Conservation (phyloP, 1,284 basidiomycete genomes). For the Heliocybe sulcata region DNA sequence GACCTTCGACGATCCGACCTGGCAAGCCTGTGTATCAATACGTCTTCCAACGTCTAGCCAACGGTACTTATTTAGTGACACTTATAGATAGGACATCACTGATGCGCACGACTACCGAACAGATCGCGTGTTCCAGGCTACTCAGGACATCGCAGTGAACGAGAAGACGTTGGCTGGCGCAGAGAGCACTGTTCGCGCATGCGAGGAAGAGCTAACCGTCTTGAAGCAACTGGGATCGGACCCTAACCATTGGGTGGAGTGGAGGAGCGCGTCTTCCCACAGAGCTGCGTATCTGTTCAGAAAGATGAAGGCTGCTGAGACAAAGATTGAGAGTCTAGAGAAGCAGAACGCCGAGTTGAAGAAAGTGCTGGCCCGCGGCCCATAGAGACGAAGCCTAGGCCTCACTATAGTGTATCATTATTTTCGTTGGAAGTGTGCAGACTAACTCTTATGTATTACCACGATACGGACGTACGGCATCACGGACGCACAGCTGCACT, state of each 20-base stretch:
- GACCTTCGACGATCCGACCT: constrained; percentile 80
- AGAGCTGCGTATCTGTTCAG: constrained; percentile 65
- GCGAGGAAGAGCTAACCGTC: constrained; percentile 70
- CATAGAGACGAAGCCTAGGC: background rate
- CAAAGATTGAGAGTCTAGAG: constrained; percentile 64
- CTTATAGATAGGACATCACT: background rate
- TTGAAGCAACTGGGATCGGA: constrained; percentile 31
- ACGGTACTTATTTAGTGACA: constrained; percentile 41
- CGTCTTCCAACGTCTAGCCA: constrained; percentile 77
- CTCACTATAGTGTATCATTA: no score
- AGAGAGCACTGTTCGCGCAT: constrained; percentile 60
- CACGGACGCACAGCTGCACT: no score
- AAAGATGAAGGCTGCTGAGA: constrained; percentile 68
- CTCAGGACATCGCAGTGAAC: constrained; percentile 78
- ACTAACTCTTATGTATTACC: no score
- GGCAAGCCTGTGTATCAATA: constrained; percentile 87
- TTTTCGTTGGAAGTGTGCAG: no score
- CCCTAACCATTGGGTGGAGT: constrained; percentile 25
- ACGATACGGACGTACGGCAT: no score
- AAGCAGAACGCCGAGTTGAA: constrained; percentile 62
- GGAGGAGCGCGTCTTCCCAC: constrained; percentile 39
- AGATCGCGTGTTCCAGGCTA: constrained; percentile 80
- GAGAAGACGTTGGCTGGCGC: constrained; percentile 62
- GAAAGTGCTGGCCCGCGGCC: constrained; percentile 22
- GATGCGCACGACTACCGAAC: background rate